A percentile compares a stretch with the other conserved stretches of the same genome.
Conservation (phyloP, 2,329 filamentous ascomycete genomes). For the Fonsecaea nubica region DNA sequence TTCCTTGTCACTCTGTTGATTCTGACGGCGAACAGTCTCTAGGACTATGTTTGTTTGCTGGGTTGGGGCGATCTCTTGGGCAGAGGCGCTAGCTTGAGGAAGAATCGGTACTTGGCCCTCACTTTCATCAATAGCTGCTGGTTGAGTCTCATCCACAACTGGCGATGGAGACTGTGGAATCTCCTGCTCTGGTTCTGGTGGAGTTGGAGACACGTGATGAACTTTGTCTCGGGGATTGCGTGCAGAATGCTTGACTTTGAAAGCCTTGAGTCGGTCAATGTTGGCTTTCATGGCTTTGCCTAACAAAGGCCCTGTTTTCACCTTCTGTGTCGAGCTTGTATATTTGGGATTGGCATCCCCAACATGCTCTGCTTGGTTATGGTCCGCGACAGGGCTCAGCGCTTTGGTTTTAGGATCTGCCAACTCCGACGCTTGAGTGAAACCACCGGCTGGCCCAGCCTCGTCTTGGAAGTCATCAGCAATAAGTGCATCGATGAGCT, state of each 20-base stretch:
- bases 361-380: neutral
- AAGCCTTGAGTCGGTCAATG: slow-evolving; percentile 16
- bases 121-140: slow-evolving; percentile 1
- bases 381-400: neutral
- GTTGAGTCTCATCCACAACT: slow-evolving; percentile 10
- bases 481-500: slow-evolving; percentile 21
- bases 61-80: slow-evolving; percentile 25
- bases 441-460: neutral
- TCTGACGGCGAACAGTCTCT: slow-evolving; percentile 20
- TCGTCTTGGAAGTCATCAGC: slow-evolving; percentile 14
- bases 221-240: neutral
- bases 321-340: neutral
- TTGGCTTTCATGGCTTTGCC: slow-evolving; percentile 11
- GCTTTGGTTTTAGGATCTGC: neutral
- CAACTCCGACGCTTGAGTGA: neutral
- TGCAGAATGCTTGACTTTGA: slow-evolving; percentile 14
- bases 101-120: slow-evolving; percentile 1
- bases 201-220: neutral
- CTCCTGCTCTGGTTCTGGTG: slow-evolving; percentile 14
- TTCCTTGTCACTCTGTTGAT: slow-evolving; percentile 32
- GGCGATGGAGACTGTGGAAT: slow-evolving; percentile 29
- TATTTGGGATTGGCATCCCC: neutral
- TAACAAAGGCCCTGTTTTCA: neutral
- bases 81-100: neutral
- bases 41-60: slow-evolving; percentile 29